Evolutionary conservation across 2,329 filamentous ascomycete genomes (phyloP), one percentile per base, ranked within the genome.

Genomic region (Coleophoma cylindrospora): DNA sequence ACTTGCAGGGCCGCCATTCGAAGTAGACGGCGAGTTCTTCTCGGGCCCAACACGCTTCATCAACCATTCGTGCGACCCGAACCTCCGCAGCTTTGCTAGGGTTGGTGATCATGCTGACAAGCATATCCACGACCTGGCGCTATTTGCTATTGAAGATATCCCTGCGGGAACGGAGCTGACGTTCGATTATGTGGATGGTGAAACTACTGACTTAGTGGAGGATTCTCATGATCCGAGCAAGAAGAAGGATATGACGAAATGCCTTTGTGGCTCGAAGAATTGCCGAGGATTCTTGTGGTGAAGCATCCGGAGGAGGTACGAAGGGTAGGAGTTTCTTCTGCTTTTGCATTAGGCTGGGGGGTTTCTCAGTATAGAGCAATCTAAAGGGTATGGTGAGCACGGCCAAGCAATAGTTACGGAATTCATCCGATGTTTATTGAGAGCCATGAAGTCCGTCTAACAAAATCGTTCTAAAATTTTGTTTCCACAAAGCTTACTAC

Each of bases 21-120:
- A 84, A 55, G 77, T 84, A 0, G 83, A 84, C 50, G 89, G 89
- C 11, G 84, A 91, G 64, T 87, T 86, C 64, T 82, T 85, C 73
- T 87, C 88, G 1, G 87, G 87, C 0, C 86, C 87, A 0, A 89
- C 87, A 0, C 79, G 88, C 3, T 94, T 92, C 66, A 87, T 92
- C 65, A 94, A 94, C 60, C 89, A 94, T 65, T 87, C 81, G 2
- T 92, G 89, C 64, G 80, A 88, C 4, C 88, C 89, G 0, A 92
- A 91, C 61, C 77, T 90, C 61, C 76, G 86, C 13, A 89, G 91
- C 53, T 92, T 91, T 66, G 87, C 86, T 0, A 81, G 89, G 1
- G 86, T 88, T 1, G 87, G 86, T 46, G 88, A 91, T 61, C 84
- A 88, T 53, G 80, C 86, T 0, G 86, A 91, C 60, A 82, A 83